Percentiles rank a stretch among this genome's conserved stretches.
Evolutionary conservation across 1,139 yeast genomes (phyloP).

Genomic region (Starmera stellimalicola): DNA sequence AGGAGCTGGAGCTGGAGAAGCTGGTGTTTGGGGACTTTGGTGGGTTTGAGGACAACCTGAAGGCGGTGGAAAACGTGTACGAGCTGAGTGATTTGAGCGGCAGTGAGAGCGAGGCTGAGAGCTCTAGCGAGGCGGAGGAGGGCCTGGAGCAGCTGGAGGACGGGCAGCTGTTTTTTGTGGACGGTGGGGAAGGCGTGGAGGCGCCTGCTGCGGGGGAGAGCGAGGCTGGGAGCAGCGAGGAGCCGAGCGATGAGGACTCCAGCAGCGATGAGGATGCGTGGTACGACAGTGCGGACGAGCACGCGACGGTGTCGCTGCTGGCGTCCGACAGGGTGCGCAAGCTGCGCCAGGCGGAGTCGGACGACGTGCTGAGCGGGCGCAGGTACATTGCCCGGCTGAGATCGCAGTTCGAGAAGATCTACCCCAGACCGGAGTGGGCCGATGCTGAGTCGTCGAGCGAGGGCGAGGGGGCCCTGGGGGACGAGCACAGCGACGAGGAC

Average conservation of each 20-base stretch:
- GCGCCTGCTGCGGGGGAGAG: slow-evolving; percentile 24
- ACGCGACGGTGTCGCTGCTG: slow-evolving; percentile 48
- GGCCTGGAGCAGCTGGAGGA: slow-evolving; percentile 35
- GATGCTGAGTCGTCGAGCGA: slow-evolving; percentile 26
- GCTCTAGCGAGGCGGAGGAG: slow-evolving; percentile 22
- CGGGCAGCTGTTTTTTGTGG: slow-evolving; percentile 59
- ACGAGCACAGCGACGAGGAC: slow-evolving; percentile 23
- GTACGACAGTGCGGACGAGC: slow-evolving; percentile 91
- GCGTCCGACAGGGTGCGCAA: slow-evolving; percentile 58
- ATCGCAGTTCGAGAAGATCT: slow-evolving; percentile 76
- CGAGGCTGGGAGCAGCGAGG: slow-evolving; percentile 24
- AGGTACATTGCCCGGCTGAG: slow-evolving; percentile 68
- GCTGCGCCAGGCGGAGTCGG: slow-evolving; percentile 56
- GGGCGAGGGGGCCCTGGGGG: slow-evolving; percentile 23
- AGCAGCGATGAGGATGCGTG: slow-evolving; percentile 54
- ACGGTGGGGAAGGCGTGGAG: slow-evolving; percentile 43
- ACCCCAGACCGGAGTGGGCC: slow-evolving; percentile 88
- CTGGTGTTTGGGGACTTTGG: slow-evolving; percentile 84
- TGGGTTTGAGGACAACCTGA: slow-evolving; percentile 63
- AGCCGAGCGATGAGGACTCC: slow-evolving; percentile 24
- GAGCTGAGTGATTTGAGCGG: slow-evolving; percentile 27
- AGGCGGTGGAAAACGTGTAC: slow-evolving; percentile 23
- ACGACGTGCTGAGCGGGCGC: slow-evolving; percentile 49
- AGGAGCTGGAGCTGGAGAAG: slow-evolving; percentile 69
- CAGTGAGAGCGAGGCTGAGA: slow-evolving; percentile 22